Conservation (phyloP, 2,329 filamentous ascomycete genomes). For the Didymella pomorum region DNA sequence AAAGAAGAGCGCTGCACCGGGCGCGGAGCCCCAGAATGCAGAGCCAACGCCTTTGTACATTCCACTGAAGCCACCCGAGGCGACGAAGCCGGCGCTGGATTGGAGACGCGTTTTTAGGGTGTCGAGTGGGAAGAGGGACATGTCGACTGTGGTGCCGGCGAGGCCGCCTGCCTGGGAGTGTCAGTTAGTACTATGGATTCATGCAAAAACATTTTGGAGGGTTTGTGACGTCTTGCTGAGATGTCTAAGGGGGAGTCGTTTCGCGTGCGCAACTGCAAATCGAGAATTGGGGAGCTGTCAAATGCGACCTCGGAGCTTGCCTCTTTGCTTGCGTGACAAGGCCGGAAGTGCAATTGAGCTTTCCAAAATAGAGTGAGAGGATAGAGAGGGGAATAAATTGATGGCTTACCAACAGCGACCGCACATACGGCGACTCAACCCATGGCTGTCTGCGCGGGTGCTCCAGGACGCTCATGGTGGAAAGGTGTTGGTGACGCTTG, state of each 20-base stretch:
- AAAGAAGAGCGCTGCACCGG: conserved; percentile 96
- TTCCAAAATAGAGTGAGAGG: background rate
- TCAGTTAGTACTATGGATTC: background rate
- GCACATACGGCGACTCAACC: conserved; percentile 58
- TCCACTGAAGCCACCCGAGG: conserved; percentile 85
- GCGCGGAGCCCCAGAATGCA: conserved; percentile 88
- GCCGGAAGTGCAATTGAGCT: background rate
- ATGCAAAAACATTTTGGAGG: too few species aligned
- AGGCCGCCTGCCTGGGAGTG: conserved; percentile 76
- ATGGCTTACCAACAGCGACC: conserved; percentile 54
- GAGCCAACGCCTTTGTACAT: conserved; percentile 93
- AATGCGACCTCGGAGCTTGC: conserved; percentile 11
- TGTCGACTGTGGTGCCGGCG: conserved; percentile 94
- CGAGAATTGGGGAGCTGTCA: background rate
- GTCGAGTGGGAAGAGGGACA: conserved; percentile 96
- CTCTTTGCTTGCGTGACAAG: conserved; percentile 1
- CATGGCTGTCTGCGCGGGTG: conserved; percentile 38
- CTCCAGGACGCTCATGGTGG: conserved; percentile 45
- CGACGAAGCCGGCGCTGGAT: conserved; percentile 77
- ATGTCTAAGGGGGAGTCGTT: background rate
- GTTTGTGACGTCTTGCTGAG: too few species aligned
- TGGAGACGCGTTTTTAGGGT: conserved; percentile 98
- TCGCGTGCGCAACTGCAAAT: background rate
- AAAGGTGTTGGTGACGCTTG: conserved; percentile 34
- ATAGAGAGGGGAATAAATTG: background rate